Percentiles rank a stretch among this genome's conserved stretches.
phyloP scores from a whole-genome alignment of 352 stramenopile genomes.

The Globisporangium sylvaticum region DNA sequence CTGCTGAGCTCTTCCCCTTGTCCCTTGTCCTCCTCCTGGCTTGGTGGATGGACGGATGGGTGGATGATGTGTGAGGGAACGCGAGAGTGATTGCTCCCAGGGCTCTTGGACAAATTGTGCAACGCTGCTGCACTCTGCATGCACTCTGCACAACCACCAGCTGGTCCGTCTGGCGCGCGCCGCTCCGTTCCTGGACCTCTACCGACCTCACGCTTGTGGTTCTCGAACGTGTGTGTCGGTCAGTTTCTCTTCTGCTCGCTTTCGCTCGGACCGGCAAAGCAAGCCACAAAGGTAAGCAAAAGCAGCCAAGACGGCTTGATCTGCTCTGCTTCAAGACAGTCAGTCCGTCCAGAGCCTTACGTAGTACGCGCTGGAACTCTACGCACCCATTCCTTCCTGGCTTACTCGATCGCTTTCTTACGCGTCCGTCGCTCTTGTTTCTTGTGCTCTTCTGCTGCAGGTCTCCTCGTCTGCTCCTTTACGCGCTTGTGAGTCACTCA shows the following conservation, averaged over 20 bases:
- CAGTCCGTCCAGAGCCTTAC: not conserved
- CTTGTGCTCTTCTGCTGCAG: not conserved
- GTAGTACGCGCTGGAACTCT: not conserved
- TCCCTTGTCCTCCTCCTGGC: constrained; percentile 2
- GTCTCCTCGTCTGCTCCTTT: not conserved
- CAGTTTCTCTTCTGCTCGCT: constrained; percentile 11
- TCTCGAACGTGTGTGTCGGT: constrained; percentile 10
- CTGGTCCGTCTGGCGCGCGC: constrained; percentile 8
- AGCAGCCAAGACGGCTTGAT: not conserved
- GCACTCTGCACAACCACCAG: constrained; percentile 10
- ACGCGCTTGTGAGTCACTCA: constrained; percentile 2
- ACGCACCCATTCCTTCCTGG: not conserved
- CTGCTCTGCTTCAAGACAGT: not conserved
- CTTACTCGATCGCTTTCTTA: not conserved
- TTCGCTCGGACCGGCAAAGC: not conserved
- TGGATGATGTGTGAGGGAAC: constrained; percentile 5
- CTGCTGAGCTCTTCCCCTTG: constrained; percentile 5
- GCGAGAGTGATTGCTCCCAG: constrained; percentile 10
- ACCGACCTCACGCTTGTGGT: constrained; percentile 6
- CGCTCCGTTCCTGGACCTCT: constrained; percentile 10
- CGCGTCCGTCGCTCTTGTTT: not conserved
- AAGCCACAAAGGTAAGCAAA: not conserved
- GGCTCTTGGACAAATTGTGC: not conserved
- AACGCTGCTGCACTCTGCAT: not conserved
- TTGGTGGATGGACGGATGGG: constrained; percentile 1